These are phyloP conservation scores for Raddia guianensis DNA, from an alignment of 176 grass and related monocot species.

Conservation along the genomic window DNA sequence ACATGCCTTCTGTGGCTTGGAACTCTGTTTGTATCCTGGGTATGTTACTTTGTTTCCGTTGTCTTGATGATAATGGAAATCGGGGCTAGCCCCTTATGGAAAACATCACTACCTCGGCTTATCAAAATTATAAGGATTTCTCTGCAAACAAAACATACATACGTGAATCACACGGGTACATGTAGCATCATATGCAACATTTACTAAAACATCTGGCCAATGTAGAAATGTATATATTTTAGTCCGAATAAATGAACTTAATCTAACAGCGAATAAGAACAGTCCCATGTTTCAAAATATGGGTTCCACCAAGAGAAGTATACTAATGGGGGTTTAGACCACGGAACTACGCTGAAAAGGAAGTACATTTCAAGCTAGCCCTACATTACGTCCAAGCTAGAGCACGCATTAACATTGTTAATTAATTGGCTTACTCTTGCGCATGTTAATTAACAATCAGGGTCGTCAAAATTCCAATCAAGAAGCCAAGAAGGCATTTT, in stretches of 20 bases:
- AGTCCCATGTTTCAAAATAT: background rate
- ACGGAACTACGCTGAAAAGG: background rate
- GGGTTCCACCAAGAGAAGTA: no score
- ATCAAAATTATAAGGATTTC: conserved; percentile 65
- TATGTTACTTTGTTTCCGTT: no score
- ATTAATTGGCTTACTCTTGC: background rate
- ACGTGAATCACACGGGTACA: background rate
- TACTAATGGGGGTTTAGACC: no score
- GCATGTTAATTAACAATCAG: background rate
- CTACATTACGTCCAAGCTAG: background rate
- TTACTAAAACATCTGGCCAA: background rate
- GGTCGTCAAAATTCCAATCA: no score
- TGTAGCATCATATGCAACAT: background rate
- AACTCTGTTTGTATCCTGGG: no score
- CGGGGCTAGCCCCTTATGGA: no score
- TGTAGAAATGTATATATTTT: background rate
- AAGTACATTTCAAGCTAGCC: background rate
- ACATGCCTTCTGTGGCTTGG: no score
- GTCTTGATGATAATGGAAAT: no score
- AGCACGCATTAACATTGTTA: background rate
- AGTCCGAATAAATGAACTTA: background rate
- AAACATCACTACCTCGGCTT: conserved; percentile 76
- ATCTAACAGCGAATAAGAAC: background rate
- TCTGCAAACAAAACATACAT: conserved; percentile 53
- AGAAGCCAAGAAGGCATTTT: background rate